Base-by-base conservation (phyloP, 2,329 filamentous ascomycete genomes). In the Fusarium sp. region DNA sequence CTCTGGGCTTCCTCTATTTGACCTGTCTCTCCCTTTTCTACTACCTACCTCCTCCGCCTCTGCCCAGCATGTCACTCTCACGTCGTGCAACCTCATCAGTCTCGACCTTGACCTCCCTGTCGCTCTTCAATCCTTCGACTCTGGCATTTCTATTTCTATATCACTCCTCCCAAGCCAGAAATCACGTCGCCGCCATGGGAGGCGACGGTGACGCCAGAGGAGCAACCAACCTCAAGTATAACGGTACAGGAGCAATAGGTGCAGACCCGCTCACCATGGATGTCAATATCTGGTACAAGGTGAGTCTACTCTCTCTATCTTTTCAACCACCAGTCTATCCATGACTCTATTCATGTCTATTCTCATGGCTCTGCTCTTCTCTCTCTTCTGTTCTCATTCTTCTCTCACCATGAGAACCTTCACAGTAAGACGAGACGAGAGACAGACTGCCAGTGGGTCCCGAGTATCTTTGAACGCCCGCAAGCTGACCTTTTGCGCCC, bases 271-370 rank as follows among this genome's bases (percentile, higher is more conserved):
- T 90, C 64, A 83, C 83, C 2, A 82, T 92, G 70, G 85, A 95
- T 77, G 84, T 95, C 73, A 95, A 95, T 80, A 85, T 94, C 67
- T 94, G 87, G 84, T 95, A 95, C 77, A 86, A 92, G 82, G 90
- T 91, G 81, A 77, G 85, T 77, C 32, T 42, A 29, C 7, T 49
- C 45, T 51, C 42, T 14, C 4, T 47, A n/a, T 32, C 20, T 27
- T 24, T 25, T 44, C 24, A 9, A 7, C 37, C 18, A 14, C 13
- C 34, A 27, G 18, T 22, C 41, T 20, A 25, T 37, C 37, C 20
- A n/a, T 56, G 12, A 27, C 18, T 27, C 32, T 18, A 27, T 18
- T 56, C 22, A 45, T 18, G 37, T n/a, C 29, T 47, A 44, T 42
- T 42, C 47, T n/a, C 47, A 42, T n/a, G 47, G 42, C 27, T 25